Evolutionary conservation across 106 monocot species (phyloP).

Genomic region (Gastrodia elata): DNA sequence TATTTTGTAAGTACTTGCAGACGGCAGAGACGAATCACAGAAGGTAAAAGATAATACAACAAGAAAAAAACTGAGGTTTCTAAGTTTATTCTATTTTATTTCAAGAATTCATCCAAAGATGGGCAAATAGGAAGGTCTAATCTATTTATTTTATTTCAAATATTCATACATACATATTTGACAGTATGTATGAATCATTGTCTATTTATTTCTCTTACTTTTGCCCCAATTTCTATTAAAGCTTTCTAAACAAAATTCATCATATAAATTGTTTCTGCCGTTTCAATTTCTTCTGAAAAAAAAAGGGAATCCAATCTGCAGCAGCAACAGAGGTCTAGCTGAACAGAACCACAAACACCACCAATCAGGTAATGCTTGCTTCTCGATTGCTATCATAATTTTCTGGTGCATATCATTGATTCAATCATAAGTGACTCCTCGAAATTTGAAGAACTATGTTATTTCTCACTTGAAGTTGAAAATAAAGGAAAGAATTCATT

Average conservation of each 20-base stretch:
- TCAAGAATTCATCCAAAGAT: not conserved
- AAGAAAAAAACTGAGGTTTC: not conserved
- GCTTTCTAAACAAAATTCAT: not conserved
- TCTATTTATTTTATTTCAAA: not conserved
- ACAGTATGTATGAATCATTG: not conserved
- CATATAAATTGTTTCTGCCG: not conserved
- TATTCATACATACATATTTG: not conserved
- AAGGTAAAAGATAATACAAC: not conserved
- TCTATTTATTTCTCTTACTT: too few species aligned
- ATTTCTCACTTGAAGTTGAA: too few species aligned
- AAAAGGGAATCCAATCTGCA: not conserved
- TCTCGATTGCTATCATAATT: too few species aligned
- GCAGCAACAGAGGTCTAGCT: not conserved
- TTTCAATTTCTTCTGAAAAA: not conserved
- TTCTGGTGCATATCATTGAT: too few species aligned
- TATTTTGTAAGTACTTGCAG: not conserved
- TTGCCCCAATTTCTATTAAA: not conserved
- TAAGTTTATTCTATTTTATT: not conserved
- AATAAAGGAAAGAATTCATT: too few species aligned
- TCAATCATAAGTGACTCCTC: too few species aligned
- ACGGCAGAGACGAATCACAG: not conserved
- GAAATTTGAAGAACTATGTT: too few species aligned
- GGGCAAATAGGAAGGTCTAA: not conserved
- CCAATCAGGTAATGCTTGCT: not conserved
- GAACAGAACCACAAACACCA: not conserved